A percentile compares a stretch with the other conserved stretches of the same genome.
These are phyloP conservation scores for Fusarium begoniae DNA, from an alignment of 2,329 filamentous ascomycete genomes.

Conservation along the genomic window DNA sequence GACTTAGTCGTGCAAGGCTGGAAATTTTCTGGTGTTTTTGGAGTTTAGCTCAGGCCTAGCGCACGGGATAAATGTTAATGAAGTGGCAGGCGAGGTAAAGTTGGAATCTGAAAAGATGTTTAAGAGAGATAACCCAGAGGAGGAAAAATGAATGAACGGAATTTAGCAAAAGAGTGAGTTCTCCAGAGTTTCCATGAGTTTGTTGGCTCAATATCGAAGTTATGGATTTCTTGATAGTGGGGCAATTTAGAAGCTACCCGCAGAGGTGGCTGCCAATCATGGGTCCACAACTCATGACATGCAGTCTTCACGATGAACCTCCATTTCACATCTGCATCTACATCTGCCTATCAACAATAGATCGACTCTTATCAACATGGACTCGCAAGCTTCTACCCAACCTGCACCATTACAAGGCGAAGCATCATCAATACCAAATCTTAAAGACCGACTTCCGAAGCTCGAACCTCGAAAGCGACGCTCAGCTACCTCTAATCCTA, in stretches of 20 bases:
- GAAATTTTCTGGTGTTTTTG: constrained; percentile 28
- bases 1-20: constrained; percentile 1
- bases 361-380: constrained; percentile 34
- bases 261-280: constrained; percentile 21
- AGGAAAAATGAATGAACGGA: neutral
- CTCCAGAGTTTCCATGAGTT: neutral
- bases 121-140: neutral
- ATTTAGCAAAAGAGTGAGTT: neutral
- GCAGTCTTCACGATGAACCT: constrained; percentile 3
- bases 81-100: neutral
- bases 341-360: neutral
- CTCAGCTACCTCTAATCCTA: constrained; percentile 60
- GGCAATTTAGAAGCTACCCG: constrained; percentile 7
- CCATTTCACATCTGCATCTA: constrained; percentile 15
- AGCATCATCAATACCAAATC: constrained; percentile 43
- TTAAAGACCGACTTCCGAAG: constrained; percentile 69
- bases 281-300: constrained; percentile 23
- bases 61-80: neutral
- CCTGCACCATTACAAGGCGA: constrained; percentile 10
- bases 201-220: neutral
- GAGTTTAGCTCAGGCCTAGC: constrained; percentile 14
- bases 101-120: neutral
- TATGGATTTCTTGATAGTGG: constrained; percentile 11
- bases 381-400: constrained; percentile 33
- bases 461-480: constrained; percentile 71